Evolutionary conservation across 176 grass and related monocot genomes (phyloP).

Genomic region (Leersia perrieri): DNA sequence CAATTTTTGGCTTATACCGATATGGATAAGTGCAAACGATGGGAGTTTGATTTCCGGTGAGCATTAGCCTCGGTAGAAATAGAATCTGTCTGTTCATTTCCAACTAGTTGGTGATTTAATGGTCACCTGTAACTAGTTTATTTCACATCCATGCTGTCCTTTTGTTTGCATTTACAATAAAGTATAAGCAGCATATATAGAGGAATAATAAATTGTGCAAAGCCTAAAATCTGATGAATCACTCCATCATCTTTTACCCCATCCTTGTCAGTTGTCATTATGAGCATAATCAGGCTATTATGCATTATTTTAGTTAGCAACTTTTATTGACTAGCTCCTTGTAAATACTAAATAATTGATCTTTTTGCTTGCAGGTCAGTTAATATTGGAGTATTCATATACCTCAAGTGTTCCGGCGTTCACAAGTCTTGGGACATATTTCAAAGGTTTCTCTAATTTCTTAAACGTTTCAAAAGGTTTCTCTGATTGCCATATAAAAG

Average conservation of each 20-base stretch:
- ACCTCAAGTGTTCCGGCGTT: slow-evolving; percentile 62
- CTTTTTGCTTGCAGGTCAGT: slow-evolving; percentile 45
- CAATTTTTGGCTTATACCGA: no score
- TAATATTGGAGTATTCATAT: slow-evolving; percentile 71
- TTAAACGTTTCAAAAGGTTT: no score
- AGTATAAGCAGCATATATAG: neutral
- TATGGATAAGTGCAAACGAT: no score
- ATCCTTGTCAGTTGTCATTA: neutral
- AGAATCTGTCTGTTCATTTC: neutral
- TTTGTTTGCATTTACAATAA: neutral
- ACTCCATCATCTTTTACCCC: neutral
- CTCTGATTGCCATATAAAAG: no score
- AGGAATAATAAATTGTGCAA: neutral
- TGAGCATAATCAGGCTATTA: neutral
- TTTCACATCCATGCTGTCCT: neutral
- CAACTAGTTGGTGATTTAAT: neutral
- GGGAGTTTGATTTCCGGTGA: neutral
- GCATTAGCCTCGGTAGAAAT: neutral
- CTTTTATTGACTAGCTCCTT: neutral
- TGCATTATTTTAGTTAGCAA: neutral
- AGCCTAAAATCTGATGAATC: neutral
- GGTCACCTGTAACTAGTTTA: neutral
- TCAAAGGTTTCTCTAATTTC: slow-evolving; percentile 73
- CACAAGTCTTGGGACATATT: slow-evolving; percentile 74
- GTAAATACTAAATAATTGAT: neutral